These are phyloP conservation scores for Myxozyma lipomycoides DNA, from an alignment of 805 yeast species.

Conservation along the genomic window DNA sequence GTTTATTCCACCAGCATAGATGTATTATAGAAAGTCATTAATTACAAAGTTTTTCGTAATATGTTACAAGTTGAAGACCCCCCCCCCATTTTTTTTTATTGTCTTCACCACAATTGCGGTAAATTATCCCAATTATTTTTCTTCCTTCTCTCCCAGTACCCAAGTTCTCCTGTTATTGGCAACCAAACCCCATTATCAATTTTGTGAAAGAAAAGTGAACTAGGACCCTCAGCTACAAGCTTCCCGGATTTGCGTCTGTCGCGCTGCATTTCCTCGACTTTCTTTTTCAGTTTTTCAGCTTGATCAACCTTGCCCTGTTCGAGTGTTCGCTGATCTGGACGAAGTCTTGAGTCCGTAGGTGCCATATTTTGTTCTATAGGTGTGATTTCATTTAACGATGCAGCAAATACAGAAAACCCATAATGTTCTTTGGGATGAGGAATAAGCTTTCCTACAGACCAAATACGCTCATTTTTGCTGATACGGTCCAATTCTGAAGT, in stretches of 20 bases:
- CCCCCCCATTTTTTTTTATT: too few species aligned
- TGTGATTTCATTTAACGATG: constrained; percentile 76
- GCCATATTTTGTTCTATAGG: constrained; percentile 65
- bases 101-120: constrained; percentile 18
- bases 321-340: constrained; percentile 79
- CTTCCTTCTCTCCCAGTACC: constrained; percentile 22
- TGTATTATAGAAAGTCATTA: not conserved
- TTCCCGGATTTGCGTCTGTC: constrained; percentile 52
- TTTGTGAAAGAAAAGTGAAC: constrained; percentile 18
- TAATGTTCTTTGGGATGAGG: constrained; percentile 58
- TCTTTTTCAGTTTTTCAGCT: constrained; percentile 68
- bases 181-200: constrained; percentile 25
- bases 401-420: constrained; percentile 83
- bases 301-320: constrained; percentile 63
- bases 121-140: constrained; percentile 16
- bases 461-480: constrained; percentile 39
- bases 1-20: constrained; percentile 82
- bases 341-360: constrained; percentile 81
- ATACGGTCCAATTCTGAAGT: constrained; percentile 55
- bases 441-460: constrained; percentile 69
- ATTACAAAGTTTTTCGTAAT: too few species aligned
- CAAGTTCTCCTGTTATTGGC: constrained; percentile 21
- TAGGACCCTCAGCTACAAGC: constrained; percentile 23
- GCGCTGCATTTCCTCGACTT: constrained; percentile 77
- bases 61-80: too few species aligned